phyloP scores from a whole-genome alignment of 495 filamentous ascomycete species.

The Penicillium bialowiezense region DNA sequence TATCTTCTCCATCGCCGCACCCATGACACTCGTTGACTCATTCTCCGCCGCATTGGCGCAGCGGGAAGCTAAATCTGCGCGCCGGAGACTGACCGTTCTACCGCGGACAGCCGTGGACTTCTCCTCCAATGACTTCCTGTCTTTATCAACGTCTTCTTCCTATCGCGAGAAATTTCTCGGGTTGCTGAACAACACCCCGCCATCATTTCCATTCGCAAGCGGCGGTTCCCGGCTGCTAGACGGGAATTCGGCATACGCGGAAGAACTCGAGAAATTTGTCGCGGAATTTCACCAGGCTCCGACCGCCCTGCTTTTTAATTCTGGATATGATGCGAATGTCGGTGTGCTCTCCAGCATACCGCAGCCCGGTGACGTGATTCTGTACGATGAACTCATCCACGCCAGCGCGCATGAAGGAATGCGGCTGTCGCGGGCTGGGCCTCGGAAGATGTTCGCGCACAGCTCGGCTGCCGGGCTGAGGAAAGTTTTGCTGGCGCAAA shows the following conservation, averaged over 20 bases:
- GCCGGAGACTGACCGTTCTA: conserved; percentile 41
- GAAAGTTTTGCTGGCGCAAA: conserved; percentile 35
- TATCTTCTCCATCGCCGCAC: neutral
- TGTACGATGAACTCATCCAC: conserved; percentile 75
- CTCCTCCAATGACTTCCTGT: conserved; percentile 49
- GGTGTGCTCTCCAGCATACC: conserved; percentile 67
- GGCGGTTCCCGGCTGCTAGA: conserved; percentile 49
- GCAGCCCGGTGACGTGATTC: conserved; percentile 63
- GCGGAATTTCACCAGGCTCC: conserved; percentile 64
- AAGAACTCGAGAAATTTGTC: conserved; percentile 61
- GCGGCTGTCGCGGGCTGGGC: conserved; percentile 57
- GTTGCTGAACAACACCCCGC: conserved; percentile 30
- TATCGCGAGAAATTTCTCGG: conserved; percentile 29
- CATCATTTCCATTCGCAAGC: conserved; percentile 36
- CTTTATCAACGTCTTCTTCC: conserved; percentile 34
- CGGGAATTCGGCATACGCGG: conserved; percentile 66
- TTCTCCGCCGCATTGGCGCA: conserved; percentile 36
- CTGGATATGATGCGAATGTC: conserved; percentile 74
- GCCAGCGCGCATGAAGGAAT: conserved; percentile 79
- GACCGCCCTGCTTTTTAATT: conserved; percentile 69
- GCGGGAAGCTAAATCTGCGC: conserved; percentile 43
- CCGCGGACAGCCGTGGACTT: conserved; percentile 38
- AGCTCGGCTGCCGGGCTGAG: conserved; percentile 50
- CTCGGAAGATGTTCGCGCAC: conserved; percentile 55
- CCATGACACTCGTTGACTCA: conserved; percentile 31